Evolutionary conservation across 2,329 filamentous ascomycete genomes (phyloP), one percentile per base, ranked within the genome.

Genomic region (Botrytis aclada): DNA sequence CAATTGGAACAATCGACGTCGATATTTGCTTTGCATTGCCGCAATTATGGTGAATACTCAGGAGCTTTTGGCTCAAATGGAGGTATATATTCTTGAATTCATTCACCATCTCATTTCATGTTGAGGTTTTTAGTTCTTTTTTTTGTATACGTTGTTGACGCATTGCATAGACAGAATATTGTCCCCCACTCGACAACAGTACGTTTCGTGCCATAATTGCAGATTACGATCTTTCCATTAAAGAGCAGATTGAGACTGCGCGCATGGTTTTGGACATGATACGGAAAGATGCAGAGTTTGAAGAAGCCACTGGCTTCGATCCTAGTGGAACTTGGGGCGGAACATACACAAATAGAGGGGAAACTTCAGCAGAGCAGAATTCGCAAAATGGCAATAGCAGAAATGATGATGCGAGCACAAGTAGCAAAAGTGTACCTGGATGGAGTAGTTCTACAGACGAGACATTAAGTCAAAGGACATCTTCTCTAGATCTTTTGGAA

Each of bases 291-390:
- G 93, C 92, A 0, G 80, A 84, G 0, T 82, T 83, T 1, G 92
- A 96, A 80, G 93, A 96, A 79, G 87, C 89, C 25, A 90, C 88
- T 16, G 90, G 90, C 0, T 97, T 97, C 79, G 93, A 96, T 76
- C 88, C 93, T 0, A 93, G 92, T 45, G 93, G 92, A 4, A 88
- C 91, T 39, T 88, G 89, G 41, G 87, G 86, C 79, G 77, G 61
- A 71, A 73, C 66, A 77, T 71, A 56, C 43, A 54, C 56, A 45
- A 63, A 62, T 29, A 66, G 58, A 39, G 71, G 70, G 18, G 70
- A 56, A 34, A 16, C 16, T 66, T 39, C 45, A 32, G n/a, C 16
- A 20, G 62, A 72, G 37, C 47, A 72, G 34, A 32, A n/a, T 70
- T 22, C 76, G 18, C 64, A 74, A 18, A 74, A 74, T 37, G 72